Evolutionary conservation across 2,329 filamentous ascomycete species (phyloP).

Genomic region (Teratosphaeria nubilosa): DNA sequence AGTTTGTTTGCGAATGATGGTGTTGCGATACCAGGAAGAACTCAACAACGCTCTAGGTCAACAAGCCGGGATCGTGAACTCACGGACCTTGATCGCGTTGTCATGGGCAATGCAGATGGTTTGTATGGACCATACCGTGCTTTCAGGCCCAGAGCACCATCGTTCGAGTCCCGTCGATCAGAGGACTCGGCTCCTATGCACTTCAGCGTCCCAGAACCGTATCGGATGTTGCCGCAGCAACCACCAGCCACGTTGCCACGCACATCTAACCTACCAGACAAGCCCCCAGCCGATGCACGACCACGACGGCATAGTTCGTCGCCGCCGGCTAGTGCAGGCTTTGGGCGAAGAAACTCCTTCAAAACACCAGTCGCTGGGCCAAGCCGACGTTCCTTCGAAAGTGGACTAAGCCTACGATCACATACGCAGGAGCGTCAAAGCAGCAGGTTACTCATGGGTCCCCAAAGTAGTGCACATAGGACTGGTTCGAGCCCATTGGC

Average conservation of each 20-base stretch:
- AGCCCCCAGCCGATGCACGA: neutral
- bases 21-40: neutral
- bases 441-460: neutral
- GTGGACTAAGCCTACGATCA: neutral
- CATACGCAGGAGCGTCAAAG: neutral
- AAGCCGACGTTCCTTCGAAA: neutral
- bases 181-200: slow-evolving; percentile 10
- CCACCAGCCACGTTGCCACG: neutral
- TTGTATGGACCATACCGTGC: neutral
- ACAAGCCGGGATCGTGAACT: neutral
- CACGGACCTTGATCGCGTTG: neutral
- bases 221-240: neutral
- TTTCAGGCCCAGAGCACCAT: neutral
- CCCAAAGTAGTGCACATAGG: slow-evolving; percentile 9
- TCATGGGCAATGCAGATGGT: neutral
- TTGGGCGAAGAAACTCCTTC: neutral
- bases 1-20: slow-evolving; percentile 49
- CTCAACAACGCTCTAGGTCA: slow-evolving; percentile 28
- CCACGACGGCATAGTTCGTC: neutral
- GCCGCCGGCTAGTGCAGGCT: neutral
- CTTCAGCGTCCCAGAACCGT: slow-evolving; percentile 13
- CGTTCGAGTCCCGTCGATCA: slow-evolving; percentile 4
- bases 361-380: neutral
- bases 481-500: slow-evolving; percentile 37
- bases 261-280: neutral